Evolutionary conservation across 306 rosid genomes (phyloP).

Genomic region (Vachellia collinsii): DNA sequence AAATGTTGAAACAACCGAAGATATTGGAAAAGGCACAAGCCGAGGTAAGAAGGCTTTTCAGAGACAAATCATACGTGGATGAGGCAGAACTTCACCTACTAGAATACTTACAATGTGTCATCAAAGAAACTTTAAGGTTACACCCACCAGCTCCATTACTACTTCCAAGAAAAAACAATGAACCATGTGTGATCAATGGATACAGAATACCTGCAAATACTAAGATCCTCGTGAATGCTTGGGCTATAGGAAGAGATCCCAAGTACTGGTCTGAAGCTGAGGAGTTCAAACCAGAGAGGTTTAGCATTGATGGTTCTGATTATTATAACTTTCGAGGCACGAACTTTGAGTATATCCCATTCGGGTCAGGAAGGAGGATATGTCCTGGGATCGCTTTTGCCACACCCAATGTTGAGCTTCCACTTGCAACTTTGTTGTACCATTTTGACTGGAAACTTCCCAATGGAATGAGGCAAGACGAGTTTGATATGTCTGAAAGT

Average conservation of each 20-base stretch:
- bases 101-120: not conserved
- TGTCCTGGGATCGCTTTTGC: not conserved
- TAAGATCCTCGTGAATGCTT: not conserved
- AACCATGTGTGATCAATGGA: not conserved
- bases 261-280: conserved; percentile 18
- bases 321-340: not conserved
- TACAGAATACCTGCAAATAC: conserved; percentile 27
- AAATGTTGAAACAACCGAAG: conserved; percentile 6
- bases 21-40: conserved; percentile 12
- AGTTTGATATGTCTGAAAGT: not conserved
- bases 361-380: not conserved
- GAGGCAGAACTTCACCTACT: conserved; percentile 9
- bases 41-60: conserved; percentile 22
- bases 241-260: conserved; percentile 24
- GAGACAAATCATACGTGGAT: not conserved
- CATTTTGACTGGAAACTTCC: conserved; percentile 22
- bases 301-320: not conserved
- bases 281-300: conserved; percentile 26
- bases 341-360: not conserved
- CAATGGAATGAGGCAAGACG: not conserved
- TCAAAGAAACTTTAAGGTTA: conserved; percentile 1
- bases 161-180: not conserved
- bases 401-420: not conserved
- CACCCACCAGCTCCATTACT: conserved; percentile 1
- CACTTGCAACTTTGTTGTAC: not conserved